Evolutionary conservation across 1,284 basidiomycete genomes (phyloP).

Genomic region (Microbotryum scabiosae): DNA sequence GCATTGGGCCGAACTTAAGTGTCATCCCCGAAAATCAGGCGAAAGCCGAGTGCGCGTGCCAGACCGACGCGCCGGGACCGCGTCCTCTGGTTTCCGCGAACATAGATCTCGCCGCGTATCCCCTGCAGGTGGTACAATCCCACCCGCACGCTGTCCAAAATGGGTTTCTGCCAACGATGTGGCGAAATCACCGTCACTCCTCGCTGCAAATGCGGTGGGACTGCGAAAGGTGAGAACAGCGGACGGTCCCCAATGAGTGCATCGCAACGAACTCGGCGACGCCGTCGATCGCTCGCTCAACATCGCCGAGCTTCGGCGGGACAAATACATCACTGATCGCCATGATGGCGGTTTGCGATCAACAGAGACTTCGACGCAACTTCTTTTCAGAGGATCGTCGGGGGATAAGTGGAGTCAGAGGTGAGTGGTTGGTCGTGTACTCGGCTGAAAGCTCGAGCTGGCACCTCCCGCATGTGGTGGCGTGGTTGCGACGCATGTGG

Average conservation of each 20-base stretch:
- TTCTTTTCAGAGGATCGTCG: neutral
- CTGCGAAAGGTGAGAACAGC: slow-evolving; percentile 3
- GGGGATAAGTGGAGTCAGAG: slow-evolving; percentile 21
- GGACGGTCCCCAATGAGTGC: no score
- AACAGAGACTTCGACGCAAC: slow-evolving; percentile 17
- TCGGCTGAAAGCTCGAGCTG: no score
- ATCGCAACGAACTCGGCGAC: neutral
- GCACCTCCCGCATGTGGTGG: no score
- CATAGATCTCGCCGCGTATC: no score
- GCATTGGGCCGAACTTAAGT: no score
- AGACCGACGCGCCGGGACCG: no score
- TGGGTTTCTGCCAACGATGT: slow-evolving; percentile 27
- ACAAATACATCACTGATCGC: neutral
- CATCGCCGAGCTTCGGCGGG: slow-evolving; percentile 4
- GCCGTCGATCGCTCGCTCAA: neutral
- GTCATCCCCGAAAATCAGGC: no score
- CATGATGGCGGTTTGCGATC: no score
- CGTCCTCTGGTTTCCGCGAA: no score
- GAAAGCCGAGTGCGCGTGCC: no score
- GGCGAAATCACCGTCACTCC: slow-evolving; percentile 8
- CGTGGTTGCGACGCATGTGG: neutral
- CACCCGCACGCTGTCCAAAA: neutral
- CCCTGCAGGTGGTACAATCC: no score
- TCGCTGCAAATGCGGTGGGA: slow-evolving; percentile 25
- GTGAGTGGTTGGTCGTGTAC: neutral